Conservation (phyloP, 1,284 basidiomycete species). For the Ustilago xerochloae region DNA sequence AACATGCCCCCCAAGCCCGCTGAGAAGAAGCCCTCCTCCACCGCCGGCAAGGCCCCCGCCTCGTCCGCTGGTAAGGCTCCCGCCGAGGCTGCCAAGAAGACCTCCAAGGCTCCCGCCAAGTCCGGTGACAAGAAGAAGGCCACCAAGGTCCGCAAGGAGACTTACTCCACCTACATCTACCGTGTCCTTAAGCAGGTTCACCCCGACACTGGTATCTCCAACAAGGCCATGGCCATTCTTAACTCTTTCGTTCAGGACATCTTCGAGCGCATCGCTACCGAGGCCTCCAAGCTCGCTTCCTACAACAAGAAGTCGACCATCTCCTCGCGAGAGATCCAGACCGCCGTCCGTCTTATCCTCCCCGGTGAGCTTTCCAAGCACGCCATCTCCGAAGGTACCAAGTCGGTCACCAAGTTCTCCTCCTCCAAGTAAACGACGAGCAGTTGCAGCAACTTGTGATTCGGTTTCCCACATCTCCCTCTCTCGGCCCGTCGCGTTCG, state of each 20-base stretch:
- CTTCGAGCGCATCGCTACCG: constrained; percentile 70
- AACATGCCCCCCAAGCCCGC: constrained; percentile 67
- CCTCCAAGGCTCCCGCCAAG: constrained; percentile 69
- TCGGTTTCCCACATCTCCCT: not conserved
- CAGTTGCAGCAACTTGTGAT: not conserved
- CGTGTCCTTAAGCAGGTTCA: constrained; percentile 75
- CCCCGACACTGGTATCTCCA: constrained; percentile 70
- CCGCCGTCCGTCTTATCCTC: constrained; percentile 67
- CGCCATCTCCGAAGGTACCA: constrained; percentile 84
- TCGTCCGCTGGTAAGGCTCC: constrained; percentile 70
- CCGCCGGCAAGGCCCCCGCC: constrained; percentile 73
- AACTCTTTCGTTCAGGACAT: constrained; percentile 71
- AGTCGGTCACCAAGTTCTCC: constrained; percentile 74
- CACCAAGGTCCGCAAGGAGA: constrained; percentile 75
- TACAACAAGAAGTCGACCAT: constrained; percentile 69
- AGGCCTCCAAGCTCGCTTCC: constrained; percentile 68
- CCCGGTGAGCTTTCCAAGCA: constrained; percentile 81
- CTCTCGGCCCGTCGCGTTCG: constrained; percentile 38
- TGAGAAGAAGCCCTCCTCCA: constrained; percentile 73
- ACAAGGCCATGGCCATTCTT: constrained; percentile 70
- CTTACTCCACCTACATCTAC: constrained; percentile 69
- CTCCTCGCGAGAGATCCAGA: constrained; percentile 69
- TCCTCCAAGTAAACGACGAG: constrained; percentile 62
- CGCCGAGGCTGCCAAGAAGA: constrained; percentile 75
- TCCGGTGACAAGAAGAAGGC: constrained; percentile 75